A percentile compares a stretch with the other conserved stretches of the same genome.
Evolutionary conservation across 768 basidiomycete genomes (phyloP).

Genomic region (Trametes villosa): DNA sequence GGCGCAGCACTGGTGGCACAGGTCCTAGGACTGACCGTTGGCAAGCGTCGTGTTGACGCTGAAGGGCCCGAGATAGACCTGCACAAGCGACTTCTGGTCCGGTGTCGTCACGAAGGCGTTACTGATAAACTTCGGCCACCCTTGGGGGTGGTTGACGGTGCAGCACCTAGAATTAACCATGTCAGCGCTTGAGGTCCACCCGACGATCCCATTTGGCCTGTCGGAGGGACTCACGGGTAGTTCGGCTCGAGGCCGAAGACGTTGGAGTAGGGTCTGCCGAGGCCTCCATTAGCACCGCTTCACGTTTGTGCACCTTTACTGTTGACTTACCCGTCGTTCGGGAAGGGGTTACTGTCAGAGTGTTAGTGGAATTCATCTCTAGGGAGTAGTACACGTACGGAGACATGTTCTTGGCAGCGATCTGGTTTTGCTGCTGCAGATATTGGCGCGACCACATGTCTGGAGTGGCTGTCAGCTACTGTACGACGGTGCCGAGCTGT

Average conservation of each 20-base stretch:
- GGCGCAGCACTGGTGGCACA: too few species aligned
- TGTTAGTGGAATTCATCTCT: not conserved
- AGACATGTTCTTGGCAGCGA: constrained; percentile 58
- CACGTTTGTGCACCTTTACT: too few species aligned
- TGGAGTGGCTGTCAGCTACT: constrained; percentile 22
- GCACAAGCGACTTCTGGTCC: constrained; percentile 49
- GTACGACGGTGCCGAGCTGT: not conserved
- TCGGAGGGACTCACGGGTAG: constrained; percentile 43
- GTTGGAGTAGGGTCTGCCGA: constrained; percentile 51
- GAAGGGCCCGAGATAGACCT: constrained; percentile 55
- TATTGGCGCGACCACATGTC: constrained; percentile 66
- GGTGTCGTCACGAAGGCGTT: constrained; percentile 56
- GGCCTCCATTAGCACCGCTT: too few species aligned
- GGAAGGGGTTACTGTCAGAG: constrained; percentile 51
- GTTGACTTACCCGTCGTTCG: constrained; percentile 51
- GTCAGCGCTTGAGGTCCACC: not conserved
- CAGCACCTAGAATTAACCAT: constrained; percentile 41
- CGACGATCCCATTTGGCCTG: too few species aligned
- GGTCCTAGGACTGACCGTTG: too few species aligned
- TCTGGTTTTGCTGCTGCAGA: constrained; percentile 62
- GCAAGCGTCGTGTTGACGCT: constrained; percentile 45
- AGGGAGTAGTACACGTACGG: constrained; percentile 38
- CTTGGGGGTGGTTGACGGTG: constrained; percentile 58
- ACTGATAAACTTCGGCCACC: constrained; percentile 57
- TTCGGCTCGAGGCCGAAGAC: constrained; percentile 56